Base-by-base conservation (phyloP, 768 basidiomycete species). In the Leccinum aurantiacum region DNA sequence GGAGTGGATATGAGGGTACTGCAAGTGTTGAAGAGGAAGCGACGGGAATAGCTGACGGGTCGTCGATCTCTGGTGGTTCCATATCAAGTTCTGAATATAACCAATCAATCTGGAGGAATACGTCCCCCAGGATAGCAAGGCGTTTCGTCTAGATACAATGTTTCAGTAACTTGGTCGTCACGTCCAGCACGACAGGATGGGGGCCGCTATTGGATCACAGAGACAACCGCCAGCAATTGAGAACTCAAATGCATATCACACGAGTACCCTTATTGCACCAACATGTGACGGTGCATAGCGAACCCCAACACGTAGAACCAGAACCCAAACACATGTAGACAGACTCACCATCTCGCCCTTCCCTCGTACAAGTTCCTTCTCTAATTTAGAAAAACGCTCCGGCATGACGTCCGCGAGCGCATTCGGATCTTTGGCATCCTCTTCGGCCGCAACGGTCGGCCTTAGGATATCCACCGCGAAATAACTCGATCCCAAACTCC, bases 21-120 rank as follows among this genome's bases (percentile, higher is more conserved):
- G 76, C 70, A 33, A 82, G 78, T 4, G 81, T 76, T 7, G 71
- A 72, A 2, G 77, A 75, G 70, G 77, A 69, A n/a, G 75, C 60
- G 44, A 58, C 55, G 25, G 74, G 71, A 35, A 54, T 31, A 27
- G 56, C n/a, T 54, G 68, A 64, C 70, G 71, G 69, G 58, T 84
- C 82, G 17, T 84, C 83, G 1, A 82, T 65, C 4, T 81, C 76
- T 17, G 89, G 89, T 33, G 87, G 80, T 3, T 80, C 59, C 37
- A 93, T 83, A 25, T 91, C 94, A 6, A 98, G 84, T 69, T 96
- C 93, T 27, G 84, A 81, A 65, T 93, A 84, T 15, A 95, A 75
- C 84, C 87, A 90, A 70, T 93, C 90, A 35, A 95, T 87, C 57
- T 93, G 89, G 11, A 86, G 74, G 62, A 94, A 85, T 33, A 83